A percentile compares a stretch with the other conserved stretches of the same genome.
phyloP scores from a whole-genome alignment of 768 basidiomycete genomes.

The Serendipita sp. region DNA sequence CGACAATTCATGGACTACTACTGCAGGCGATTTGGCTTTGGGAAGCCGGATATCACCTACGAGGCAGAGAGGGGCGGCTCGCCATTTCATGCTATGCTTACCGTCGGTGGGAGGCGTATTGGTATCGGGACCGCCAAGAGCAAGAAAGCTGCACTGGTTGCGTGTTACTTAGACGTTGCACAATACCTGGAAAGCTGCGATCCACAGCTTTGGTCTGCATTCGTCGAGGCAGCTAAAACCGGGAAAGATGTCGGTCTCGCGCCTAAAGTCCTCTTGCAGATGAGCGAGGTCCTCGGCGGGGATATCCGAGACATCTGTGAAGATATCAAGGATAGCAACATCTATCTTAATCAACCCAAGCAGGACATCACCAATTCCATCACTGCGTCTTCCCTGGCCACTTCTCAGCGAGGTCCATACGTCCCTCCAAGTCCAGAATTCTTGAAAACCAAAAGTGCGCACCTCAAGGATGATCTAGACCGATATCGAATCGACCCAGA shows the following conservation, averaged over 20 bases:
- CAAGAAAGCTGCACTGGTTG: conserved; percentile 58
- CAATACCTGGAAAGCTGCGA: conserved; percentile 80
- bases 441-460: conserved; percentile 38
- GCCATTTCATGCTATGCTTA: conserved; percentile 59
- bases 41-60: conserved; percentile 53
- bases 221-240: conserved; percentile 31
- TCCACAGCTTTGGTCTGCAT: conserved; percentile 59
- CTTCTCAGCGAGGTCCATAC: conserved; percentile 8
- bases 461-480: conserved; percentile 37
- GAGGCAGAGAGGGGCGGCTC: conserved; percentile 20
- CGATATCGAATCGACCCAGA: conserved; percentile 44
- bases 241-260: conserved; percentile 58
- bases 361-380: conserved; percentile 16
- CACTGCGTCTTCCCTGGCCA: conserved; percentile 9
- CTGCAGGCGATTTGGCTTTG: conserved; percentile 61
- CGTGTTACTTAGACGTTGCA: conserved; percentile 76
- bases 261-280: conserved; percentile 48
- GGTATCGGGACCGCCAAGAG: conserved; percentile 53
- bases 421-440: conserved; percentile 10
- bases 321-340: conserved; percentile 43
- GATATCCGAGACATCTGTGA: conserved; percentile 53
- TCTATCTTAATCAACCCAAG: conserved; percentile 50
- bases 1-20: conserved; percentile 93
- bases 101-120: conserved; percentile 61
- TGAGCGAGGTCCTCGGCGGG: conserved; percentile 48